Evolutionary conservation across 2,329 filamentous ascomycete species (phyloP).

Genomic region (Fusarium odoratissimum): DNA sequence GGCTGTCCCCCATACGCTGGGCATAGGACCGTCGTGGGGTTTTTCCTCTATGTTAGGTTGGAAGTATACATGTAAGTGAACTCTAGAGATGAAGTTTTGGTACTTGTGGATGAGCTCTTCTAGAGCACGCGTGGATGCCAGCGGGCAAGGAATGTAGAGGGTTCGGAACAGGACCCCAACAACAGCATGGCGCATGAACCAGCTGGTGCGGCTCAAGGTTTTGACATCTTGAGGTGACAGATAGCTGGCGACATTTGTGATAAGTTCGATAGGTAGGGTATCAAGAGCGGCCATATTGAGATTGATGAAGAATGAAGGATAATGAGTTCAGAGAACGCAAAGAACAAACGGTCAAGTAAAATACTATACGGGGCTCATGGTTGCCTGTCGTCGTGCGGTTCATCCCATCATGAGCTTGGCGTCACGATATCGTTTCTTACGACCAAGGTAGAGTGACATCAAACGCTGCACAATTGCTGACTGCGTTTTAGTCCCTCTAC

Average conservation of each 20-base stretch:
- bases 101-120: neutral
- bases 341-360: accelerated
- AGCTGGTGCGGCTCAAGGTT: neutral
- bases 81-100: neutral
- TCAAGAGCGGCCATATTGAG: neutral
- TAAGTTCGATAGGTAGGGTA: neutral
- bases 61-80: neutral
- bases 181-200: neutral
- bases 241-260: neutral
- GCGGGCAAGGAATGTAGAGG: neutral
- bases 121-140: neutral
- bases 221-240: neutral
- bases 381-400: neutral
- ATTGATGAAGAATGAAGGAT: neutral
- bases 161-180: neutral
- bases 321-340: accelerated
- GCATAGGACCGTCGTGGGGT: neutral
- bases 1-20: neutral
- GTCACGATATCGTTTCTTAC: accelerated
- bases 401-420: neutral
- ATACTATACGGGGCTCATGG: neutral
- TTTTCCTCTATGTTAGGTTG: neutral
- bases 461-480: accelerated
- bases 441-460: neutral
- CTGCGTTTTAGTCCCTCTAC: accelerated